These are phyloP conservation scores for Lenwebbia sp. DNA, from an alignment of 345 rosid species.

Conservation along the genomic window DNA sequence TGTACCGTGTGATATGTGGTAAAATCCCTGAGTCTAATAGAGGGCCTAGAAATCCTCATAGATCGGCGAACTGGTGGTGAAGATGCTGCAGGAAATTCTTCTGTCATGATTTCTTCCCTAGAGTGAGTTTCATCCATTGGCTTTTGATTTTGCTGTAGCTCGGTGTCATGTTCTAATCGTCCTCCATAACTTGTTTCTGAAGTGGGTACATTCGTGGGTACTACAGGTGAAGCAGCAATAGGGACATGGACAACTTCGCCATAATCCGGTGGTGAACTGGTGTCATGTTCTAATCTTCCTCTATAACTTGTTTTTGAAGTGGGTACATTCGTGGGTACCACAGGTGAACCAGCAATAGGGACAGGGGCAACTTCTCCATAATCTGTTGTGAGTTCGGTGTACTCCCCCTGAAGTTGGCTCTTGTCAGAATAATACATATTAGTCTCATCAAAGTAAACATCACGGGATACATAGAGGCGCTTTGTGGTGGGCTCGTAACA, in stretches of 20 bases:
- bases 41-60: neutral
- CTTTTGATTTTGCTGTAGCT: neutral
- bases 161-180: neutral
- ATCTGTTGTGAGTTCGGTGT: accelerated
- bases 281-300: neutral
- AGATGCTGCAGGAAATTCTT: neutral
- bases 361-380: neutral
- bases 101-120: neutral
- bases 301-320: neutral
- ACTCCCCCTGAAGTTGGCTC: neutral
- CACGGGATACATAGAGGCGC: neutral
- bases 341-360: neutral
- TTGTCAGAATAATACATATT: neutral
- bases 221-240: neutral
- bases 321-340: neutral
- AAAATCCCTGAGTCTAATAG: neutral
- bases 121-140: neutral
- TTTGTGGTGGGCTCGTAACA: neutral
- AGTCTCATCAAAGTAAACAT: neutral
- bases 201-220: neutral
- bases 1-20: neutral
- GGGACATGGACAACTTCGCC: neutral
- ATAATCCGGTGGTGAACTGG: neutral
- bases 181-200: neutral
- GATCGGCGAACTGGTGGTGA: neutral